These are phyloP conservation scores for Funneliformis geosporum DNA, from an alignment of 192 early-diverging fungal genomes.

Conservation along the genomic window DNA sequence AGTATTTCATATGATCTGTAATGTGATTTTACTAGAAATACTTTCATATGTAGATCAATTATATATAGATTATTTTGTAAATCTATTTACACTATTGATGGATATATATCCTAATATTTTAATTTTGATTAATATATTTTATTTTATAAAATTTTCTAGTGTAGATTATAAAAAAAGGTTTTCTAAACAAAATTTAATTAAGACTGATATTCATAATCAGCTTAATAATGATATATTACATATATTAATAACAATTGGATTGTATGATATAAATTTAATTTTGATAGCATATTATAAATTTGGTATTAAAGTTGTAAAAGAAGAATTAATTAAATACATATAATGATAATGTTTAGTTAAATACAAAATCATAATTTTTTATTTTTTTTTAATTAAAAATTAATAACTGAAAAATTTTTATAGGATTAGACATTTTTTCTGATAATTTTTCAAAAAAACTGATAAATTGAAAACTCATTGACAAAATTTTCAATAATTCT, in stretches of 20 bases:
- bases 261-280: background rate
- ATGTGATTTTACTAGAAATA: too few relatives aligned
- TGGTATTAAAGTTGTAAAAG: background rate
- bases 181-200: background rate
- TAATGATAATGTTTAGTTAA: background rate
- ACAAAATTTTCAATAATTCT: too few relatives aligned
- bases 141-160: background rate
- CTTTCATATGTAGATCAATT: too few relatives aligned
- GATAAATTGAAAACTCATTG: too few relatives aligned
- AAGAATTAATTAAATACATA: background rate
- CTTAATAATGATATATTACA: background rate
- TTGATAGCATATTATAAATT: background rate
- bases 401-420: too few relatives aligned
- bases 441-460: too few relatives aligned
- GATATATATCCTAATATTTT: background rate
- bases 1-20: too few relatives aligned
- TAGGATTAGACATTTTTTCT: too few relatives aligned
- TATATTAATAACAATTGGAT: background rate
- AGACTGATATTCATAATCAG: background rate
- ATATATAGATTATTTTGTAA: too few relatives aligned
- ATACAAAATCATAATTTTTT: background rate
- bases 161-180: background rate
- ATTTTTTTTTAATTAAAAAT: too few relatives aligned
- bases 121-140: background rate
- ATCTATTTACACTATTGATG: too few relatives aligned